phyloP scores from a whole-genome alignment of 352 stramenopile genomes.

The Ophiocytium majus region DNA sequence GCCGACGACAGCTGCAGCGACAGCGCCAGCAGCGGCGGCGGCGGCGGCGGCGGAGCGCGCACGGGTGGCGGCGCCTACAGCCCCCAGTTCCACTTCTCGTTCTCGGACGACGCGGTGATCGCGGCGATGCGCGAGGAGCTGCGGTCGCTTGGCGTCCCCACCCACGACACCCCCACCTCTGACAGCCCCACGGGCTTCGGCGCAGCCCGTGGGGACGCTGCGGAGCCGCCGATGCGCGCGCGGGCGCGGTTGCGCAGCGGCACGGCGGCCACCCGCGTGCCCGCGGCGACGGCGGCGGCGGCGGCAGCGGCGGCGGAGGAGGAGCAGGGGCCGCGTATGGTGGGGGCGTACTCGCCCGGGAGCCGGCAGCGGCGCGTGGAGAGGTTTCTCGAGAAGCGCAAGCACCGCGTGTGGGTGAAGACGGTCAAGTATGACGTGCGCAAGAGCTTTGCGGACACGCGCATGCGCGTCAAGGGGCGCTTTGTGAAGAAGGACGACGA shows the following conservation, averaged over 20 bases:
- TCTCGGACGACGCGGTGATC: conserved; percentile 45
- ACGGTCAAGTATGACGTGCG: conserved; percentile 87
- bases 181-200: too few species aligned
- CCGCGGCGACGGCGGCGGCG: conserved; percentile 21
- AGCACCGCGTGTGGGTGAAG: conserved; percentile 71
- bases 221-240: not conserved
- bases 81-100: conserved; percentile 53
- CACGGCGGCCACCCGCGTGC: conserved; percentile 5
- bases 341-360: conserved; percentile 90
- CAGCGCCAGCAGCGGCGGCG: not conserved
- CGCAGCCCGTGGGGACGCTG: conserved; percentile 10
- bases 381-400: conserved; percentile 89
- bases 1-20: too few species aligned
- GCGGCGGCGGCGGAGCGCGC: not conserved
- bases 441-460: conserved; percentile 92
- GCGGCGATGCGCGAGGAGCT: conserved; percentile 3
- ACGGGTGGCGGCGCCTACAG: conserved; percentile 27
- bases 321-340: conserved; percentile 46
- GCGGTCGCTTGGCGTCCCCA: too few species aligned
- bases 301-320: conserved; percentile 15
- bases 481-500: conserved; percentile 89
- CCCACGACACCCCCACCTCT: too few species aligned
- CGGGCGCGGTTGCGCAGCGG: not conserved
- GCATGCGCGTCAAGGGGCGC: conserved; percentile 85
- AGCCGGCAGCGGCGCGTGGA: conserved; percentile 84